Base-by-base conservation (phyloP, 2,329 filamentous ascomycete genomes). In the Raffaelea deltoideospora region DNA sequence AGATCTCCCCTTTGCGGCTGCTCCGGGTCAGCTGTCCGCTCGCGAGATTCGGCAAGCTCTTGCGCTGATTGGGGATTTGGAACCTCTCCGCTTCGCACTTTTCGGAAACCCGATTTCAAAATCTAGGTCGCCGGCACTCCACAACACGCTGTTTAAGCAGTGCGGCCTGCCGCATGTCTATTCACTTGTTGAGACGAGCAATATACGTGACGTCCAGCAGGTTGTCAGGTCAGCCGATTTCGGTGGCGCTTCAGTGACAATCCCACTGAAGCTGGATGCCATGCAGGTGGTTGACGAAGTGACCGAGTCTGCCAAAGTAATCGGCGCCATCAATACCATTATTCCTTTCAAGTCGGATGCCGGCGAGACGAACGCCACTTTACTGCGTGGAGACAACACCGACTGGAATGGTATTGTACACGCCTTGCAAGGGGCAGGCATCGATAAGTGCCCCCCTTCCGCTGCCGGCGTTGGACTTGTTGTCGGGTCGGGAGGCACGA, bases 291-390 rank as follows among this genome's bases (percentile, higher is more conserved):
- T 98, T 13, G 86, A 96, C 52, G 74, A 79, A 37, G 65, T 95
- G 40, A 79, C 85, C 1, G 71, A 78, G 22, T 78, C 90, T 37
- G 88, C 86, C 13, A 71, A 72, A 44, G 64, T 73, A 22, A 95
- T 98, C 43, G 90, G 90, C 18, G 90, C 90, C 3, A 80, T 96
- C 44, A 98, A 98, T 61, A 98, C 90, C 15, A 79, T 98, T 49
- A 73, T 94, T 21, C 77, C 81, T 0, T 52, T 72, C 3, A 37
- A 34, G 13, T 51, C 52, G 20, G 53, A n/a, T n/a, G 23, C 59
- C 8, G 50, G 47, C 8, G 61, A 55, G 3, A 62, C 59, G 4
- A 56, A 63, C 5, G n/a, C 15, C 37, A 57, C 58, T 34, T 69
- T 64, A 18, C 71, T 96, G 3, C 56, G 82, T 14, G 90, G 90